Conservation (phyloP, 1,284 basidiomycete species). For the Irpex lacteus region DNA sequence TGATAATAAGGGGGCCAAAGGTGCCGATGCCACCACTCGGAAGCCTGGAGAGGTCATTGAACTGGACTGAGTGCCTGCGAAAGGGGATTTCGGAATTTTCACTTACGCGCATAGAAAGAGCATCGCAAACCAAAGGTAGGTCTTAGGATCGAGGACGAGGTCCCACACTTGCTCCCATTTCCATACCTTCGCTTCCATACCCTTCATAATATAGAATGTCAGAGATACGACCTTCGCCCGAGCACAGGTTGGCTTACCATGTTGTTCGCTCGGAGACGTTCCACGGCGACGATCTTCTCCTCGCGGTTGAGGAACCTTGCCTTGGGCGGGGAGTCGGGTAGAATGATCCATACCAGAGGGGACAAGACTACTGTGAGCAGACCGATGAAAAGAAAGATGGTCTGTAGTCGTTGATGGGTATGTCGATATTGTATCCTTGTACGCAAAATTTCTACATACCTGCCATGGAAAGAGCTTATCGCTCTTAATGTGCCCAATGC, state of each 20-base stretch:
- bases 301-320: slow-evolving; percentile 37
- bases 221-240: no score
- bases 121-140: slow-evolving; percentile 41
- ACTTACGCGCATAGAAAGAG: slow-evolving; percentile 38
- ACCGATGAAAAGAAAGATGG: slow-evolving; percentile 50
- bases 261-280: slow-evolving; percentile 40
- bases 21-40: slow-evolving; percentile 39
- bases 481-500: slow-evolving; percentile 41
- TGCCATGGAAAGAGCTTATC: slow-evolving; percentile 33
- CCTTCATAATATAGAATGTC: slow-evolving; percentile 17
- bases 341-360: slow-evolving; percentile 41
- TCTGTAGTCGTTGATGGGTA: slow-evolving; percentile 21
- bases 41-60: slow-evolving; percentile 29
- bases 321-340: slow-evolving; percentile 38
- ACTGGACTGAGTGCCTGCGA: no score
- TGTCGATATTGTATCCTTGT: not conserved
- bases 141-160: slow-evolving; percentile 40
- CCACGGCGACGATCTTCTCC: slow-evolving; percentile 42
- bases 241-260: slow-evolving; percentile 22
- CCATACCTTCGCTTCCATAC: slow-evolving; percentile 43
- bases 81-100: not conserved
- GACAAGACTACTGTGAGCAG: slow-evolving; percentile 40
- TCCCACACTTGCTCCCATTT: slow-evolving; percentile 45
- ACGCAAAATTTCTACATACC: slow-evolving; percentile 18
- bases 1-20: slow-evolving; percentile 44